Evolutionary conservation across 257 asterid species (phyloP).

Genomic region (Solanum neorickii): DNA sequence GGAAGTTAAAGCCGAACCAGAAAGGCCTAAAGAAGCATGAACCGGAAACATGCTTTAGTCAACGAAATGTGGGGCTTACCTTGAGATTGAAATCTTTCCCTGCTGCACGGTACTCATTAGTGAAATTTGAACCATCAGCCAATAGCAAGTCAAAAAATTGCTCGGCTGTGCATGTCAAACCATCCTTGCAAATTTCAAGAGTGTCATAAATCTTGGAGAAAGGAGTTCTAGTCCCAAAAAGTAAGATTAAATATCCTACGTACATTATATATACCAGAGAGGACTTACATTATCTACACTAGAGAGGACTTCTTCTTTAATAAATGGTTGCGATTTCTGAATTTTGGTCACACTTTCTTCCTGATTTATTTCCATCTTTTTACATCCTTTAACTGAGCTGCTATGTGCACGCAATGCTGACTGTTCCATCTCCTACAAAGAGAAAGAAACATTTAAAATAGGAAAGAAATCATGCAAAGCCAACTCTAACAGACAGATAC

Average conservation of each 20-base stretch:
- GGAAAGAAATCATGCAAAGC: background rate
- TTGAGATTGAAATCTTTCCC: conserved; percentile 70
- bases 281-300: conserved; percentile 59
- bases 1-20: background rate
- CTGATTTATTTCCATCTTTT: conserved; percentile 25
- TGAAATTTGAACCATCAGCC: conserved; percentile 74
- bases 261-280: conserved; percentile 48
- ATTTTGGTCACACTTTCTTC: conserved; percentile 32
- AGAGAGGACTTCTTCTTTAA: conserved; percentile 75
- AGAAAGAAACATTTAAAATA: background rate
- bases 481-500: background rate
- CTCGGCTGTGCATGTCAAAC: conserved; percentile 77
- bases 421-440: conserved; percentile 54
- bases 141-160: conserved; percentile 62
- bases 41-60: conserved; percentile 15
- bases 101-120: conserved; percentile 53
- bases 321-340: conserved; percentile 51
- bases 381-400: conserved; percentile 38
- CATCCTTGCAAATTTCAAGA: conserved; percentile 42
- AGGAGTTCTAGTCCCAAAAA: background rate
- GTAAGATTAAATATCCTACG: background rate
- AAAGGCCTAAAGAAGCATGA: background rate
- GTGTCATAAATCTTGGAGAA: background rate
- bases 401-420: conserved; percentile 75
- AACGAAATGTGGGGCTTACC: conserved; percentile 38